Percentiles rank a stretch among this genome's conserved stretches.
Evolutionary conservation across 2,329 filamentous ascomycete genomes (phyloP).

Genomic region (Clarireedia paspali): DNA sequence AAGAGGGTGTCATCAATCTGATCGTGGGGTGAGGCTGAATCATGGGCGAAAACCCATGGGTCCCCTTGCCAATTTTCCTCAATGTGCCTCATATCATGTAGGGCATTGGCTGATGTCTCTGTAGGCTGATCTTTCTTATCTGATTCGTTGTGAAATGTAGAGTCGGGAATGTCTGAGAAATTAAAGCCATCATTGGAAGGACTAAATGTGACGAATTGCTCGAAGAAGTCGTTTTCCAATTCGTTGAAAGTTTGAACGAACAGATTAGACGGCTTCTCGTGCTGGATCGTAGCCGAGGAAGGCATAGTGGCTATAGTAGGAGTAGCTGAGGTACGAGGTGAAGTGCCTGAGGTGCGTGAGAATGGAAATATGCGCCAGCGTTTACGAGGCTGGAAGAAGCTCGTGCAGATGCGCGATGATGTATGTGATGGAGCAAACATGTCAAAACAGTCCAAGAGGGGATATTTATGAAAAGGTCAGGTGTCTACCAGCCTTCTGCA

Average conservation of each 20-base stretch:
- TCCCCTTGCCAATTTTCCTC: conserved; percentile 13
- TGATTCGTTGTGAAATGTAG: conserved; percentile 40
- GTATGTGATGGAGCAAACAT: conserved; percentile 16
- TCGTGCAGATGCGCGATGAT: conserved; percentile 15
- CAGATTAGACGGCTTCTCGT: conserved; percentile 44
- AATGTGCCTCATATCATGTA: conserved; percentile 12
- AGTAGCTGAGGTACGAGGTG: conserved; percentile 6
- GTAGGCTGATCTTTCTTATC: conserved; percentile 30
- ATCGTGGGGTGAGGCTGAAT: conserved; percentile 14
- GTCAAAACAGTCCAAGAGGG: conserved; percentile 18
- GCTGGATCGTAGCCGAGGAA: conserved; percentile 27
- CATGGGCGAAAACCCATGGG: conserved; percentile 13
- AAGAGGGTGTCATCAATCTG: conserved; percentile 14
- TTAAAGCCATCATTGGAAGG: conserved; percentile 38
- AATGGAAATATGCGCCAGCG: conserved; percentile 5
- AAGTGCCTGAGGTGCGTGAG: conserved; percentile 7
- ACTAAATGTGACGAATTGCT: conserved; percentile 54
- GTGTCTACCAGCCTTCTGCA: conserved; percentile 23
- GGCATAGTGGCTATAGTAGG: conserved; percentile 19
- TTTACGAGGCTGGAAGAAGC: conserved; percentile 5
- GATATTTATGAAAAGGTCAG: conserved; percentile 26
- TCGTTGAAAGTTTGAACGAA: conserved; percentile 40
- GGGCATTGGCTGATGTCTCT: conserved; percentile 14
- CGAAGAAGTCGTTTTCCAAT: conserved; percentile 54
- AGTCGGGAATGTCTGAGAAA: conserved; percentile 32